Base-by-base conservation (phyloP, 1,284 basidiomycete species). In the Pseudozyma tsukubaensis region DNA sequence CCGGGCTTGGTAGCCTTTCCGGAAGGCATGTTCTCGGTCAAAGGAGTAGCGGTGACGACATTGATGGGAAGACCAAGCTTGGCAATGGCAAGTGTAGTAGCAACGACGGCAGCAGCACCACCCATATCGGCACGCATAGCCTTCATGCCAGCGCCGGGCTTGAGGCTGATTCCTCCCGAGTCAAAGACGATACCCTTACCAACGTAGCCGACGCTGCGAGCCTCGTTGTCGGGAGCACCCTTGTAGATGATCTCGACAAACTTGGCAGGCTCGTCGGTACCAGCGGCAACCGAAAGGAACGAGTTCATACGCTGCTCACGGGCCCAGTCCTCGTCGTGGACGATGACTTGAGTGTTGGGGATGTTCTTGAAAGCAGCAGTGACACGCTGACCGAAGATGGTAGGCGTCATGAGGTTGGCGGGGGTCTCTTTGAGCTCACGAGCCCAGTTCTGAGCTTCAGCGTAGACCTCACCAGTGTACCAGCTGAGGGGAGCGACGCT, bases 181-280 rank as follows among this genome's bases (percentile, higher is more conserved):
- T 94, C 93, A 52, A 85, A 85, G 21, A 79, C 81, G 70, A 83
- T 77, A 52, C 82, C 94, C 76, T 95, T 95, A 48, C 94, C 94
- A 44, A 95, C 92, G 63, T 94, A 88, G 1, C 90, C 91, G 5
- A 94, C 86, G 10, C 92, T 92, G 55, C 87, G 87, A 0, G 87
- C 89, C 49, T 88, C 85, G 62, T 74, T 61, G 86, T 87, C 85
- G 2, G 88, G 81, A 6, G 89, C 90, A 35, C 93, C 93, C 43
- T 91, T 91, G 88, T 95, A 95, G 84, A 92, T 90, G 67, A 96
- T 90, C 86, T 95, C 93, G 58, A 96, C 87, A 85, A 95, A 90
- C 83, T 93, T 94, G 55, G 92, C 90, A 6, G 94, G 93, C 83
- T 94, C 91, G 14, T 89, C 87, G 8, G 92, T 91, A 34, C 94